A percentile compares a stretch with the other conserved stretches of the same genome.
phyloP scores from a whole-genome alignment of 495 filamentous ascomycete species.

The Aeminium ludgeri region DNA sequence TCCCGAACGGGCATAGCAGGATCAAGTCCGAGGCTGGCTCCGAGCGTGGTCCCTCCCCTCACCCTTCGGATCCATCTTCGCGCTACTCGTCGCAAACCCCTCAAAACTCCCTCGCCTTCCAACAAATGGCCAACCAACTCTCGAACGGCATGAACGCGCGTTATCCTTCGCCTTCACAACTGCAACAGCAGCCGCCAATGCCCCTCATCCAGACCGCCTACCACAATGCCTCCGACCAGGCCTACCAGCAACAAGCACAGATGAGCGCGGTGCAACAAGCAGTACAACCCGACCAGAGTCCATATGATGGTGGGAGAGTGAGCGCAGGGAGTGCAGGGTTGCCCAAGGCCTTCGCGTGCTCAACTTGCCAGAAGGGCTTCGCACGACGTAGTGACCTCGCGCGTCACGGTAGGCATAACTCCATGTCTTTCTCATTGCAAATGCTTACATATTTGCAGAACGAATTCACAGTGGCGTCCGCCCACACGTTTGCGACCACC shows the following conservation, averaged over 20 bases:
- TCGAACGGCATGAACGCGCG: conserved; percentile 30
- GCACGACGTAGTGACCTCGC: conserved; percentile 88
- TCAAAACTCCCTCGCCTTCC: conserved; percentile 29
- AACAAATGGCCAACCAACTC: conserved; percentile 23
- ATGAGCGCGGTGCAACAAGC: conserved; percentile 15
- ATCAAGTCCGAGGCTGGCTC: conserved; percentile 40
- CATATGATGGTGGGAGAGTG: conserved; percentile 19
- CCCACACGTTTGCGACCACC: conserved; percentile 83
- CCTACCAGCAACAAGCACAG: conserved; percentile 20
- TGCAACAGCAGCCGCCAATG: conserved; percentile 33
- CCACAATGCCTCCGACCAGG: conserved; percentile 23
- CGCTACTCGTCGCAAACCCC: conserved; percentile 37
- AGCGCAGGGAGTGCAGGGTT: conserved; percentile 29
- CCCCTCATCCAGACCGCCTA: conserved; percentile 33
- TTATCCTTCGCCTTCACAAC: conserved; percentile 39
- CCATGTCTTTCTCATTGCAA: conserved; percentile 2
- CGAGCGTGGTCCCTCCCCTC: conserved; percentile 53
- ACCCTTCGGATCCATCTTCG: conserved; percentile 48
- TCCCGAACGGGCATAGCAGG: conserved; percentile 22
- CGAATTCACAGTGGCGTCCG: conserved; percentile 86
- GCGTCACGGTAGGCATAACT: conserved; percentile 58
- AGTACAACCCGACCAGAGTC: conserved; percentile 22
- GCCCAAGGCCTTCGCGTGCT: conserved; percentile 80
- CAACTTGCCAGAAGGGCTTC: conserved; percentile 79
- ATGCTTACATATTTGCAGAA: conserved; percentile 41